These are phyloP conservation scores for Penicillium sp. DNA, from an alignment of 2,329 filamentous ascomycete genomes.

Conservation along the genomic window DNA sequence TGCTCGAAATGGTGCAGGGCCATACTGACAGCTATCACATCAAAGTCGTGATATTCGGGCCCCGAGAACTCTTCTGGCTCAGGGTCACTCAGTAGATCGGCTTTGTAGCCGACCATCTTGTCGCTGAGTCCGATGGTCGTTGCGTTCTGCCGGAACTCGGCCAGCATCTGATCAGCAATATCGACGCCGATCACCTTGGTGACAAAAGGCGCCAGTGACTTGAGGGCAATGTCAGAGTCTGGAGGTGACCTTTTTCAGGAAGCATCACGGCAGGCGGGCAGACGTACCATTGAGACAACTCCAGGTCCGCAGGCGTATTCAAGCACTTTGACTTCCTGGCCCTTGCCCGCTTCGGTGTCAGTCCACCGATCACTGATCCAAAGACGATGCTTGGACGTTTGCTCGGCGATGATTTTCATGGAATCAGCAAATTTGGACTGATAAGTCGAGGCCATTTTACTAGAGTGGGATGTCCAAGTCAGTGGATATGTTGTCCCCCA, in stretches of 20 bases:
- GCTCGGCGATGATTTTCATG: slow-evolving; percentile 49
- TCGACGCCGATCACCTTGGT: slow-evolving; percentile 63
- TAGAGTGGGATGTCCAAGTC: slow-evolving; percentile 19
- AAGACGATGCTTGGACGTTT: slow-evolving; percentile 48
- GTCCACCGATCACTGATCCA: slow-evolving; percentile 59
- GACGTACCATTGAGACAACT: slow-evolving; percentile 53
- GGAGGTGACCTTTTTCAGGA: neutral
- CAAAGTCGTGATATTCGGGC: slow-evolving; percentile 62
- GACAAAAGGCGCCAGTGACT: slow-evolving; percentile 58
- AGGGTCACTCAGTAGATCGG: slow-evolving; percentile 51
- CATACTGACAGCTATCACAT: slow-evolving; percentile 58
- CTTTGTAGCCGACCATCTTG: slow-evolving; percentile 53
- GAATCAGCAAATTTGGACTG: slow-evolving; percentile 53
- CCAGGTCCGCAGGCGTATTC: slow-evolving; percentile 75
- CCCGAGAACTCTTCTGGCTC: slow-evolving; percentile 53
- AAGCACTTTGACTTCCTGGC: slow-evolving; percentile 48
- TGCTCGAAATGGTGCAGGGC: slow-evolving; percentile 65
- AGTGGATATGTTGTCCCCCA: neutral
- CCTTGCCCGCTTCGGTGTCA: slow-evolving; percentile 26
- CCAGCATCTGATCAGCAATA: slow-evolving; percentile 64
- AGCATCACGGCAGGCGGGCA: slow-evolving; percentile 15
- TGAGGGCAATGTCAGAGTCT: neutral
- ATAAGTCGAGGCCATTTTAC: slow-evolving; percentile 50
- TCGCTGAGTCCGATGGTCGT: slow-evolving; percentile 45
- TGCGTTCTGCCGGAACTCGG: slow-evolving; percentile 58